Evolutionary conservation across 306 rosid genomes (phyloP).

Genomic region (Oemleria cerasiformis): DNA sequence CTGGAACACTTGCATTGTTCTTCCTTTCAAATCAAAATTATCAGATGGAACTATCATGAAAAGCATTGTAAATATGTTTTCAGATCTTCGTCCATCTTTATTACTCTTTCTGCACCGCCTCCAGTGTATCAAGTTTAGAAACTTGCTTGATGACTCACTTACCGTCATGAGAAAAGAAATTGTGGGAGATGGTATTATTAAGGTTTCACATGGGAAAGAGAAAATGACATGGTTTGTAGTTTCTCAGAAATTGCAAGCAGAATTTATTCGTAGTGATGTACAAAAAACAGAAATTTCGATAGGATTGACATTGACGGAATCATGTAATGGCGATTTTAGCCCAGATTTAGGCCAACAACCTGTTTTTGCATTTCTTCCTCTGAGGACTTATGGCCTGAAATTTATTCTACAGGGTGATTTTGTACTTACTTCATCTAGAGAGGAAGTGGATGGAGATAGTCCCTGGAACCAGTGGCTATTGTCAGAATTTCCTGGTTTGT

Average conservation of each 20-base stretch:
- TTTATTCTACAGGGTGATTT: conserved; percentile 96
- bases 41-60: conserved; percentile 57
- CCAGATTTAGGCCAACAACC: conserved; percentile 74
- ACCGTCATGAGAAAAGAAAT: conserved; percentile 79
- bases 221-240: conserved; percentile 87
- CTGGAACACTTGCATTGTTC: conserved; percentile 93
- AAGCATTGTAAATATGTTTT: conserved; percentile 65
- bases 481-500: conserved; percentile 83
- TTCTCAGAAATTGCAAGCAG: conserved; percentile 62
- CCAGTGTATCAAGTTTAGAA: conserved; percentile 72
- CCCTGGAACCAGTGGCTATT: conserved; percentile 96
- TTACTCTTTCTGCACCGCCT: conserved; percentile 92
- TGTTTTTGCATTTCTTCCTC: conserved; percentile 93
- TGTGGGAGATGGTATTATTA: conserved; percentile 66
- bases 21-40: conserved; percentile 71
- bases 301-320: conserved; percentile 81
- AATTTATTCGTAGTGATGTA: conserved; percentile 56
- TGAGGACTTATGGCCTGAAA: conserved; percentile 83
- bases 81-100: conserved; percentile 92
- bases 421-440: conserved; percentile 97
- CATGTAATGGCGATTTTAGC: conserved; percentile 44
- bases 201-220: conserved; percentile 74
- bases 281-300: conserved; percentile 79
- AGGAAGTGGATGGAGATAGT: conserved; percentile 96
- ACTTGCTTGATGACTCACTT: conserved; percentile 63